Conservation (phyloP, 2,329 filamentous ascomycete genomes). For the Pseudodiploospora longispora region DNA sequence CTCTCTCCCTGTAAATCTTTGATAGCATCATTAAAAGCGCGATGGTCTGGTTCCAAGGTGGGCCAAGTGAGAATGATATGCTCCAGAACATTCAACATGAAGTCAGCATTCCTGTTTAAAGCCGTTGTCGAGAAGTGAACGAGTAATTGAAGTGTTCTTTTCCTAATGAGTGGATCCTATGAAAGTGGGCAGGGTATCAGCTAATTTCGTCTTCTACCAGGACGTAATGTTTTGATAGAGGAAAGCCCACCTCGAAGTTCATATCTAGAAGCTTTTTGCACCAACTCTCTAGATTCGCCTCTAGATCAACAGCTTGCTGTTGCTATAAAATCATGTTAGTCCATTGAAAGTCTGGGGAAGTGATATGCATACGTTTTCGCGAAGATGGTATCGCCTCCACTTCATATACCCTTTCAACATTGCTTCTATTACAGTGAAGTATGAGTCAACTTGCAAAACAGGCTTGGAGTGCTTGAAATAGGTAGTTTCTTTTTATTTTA, state of each 20-base stretch:
- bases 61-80: constrained; percentile 82
- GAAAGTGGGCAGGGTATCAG: not conserved
- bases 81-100: constrained; percentile 84
- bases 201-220: not conserved
- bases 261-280: constrained; percentile 62
- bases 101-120: constrained; percentile 65
- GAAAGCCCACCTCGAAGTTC: constrained; percentile 50
- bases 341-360: not conserved
- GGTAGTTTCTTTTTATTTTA: constrained; percentile 33
- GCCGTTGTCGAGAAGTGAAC: constrained; percentile 80
- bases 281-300: constrained; percentile 62
- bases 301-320: constrained; percentile 49
- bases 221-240: not conserved
- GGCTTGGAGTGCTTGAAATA: constrained; percentile 64
- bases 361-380: constrained; percentile 20
- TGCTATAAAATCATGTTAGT: constrained; percentile 30
- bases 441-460: constrained; percentile 75
- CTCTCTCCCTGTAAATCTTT: constrained; percentile 81
- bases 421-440: constrained; percentile 83
- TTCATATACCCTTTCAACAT: constrained; percentile 82
- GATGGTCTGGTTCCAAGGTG: constrained; percentile 60
- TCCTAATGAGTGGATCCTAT: constrained; percentile 72
- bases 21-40: constrained; percentile 76
- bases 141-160: constrained; percentile 71
- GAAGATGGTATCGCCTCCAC: constrained; percentile 45